Evolutionary conservation across 208 protist species (phyloP).

Genomic region (Acanthamoeba lenticulata): DNA sequence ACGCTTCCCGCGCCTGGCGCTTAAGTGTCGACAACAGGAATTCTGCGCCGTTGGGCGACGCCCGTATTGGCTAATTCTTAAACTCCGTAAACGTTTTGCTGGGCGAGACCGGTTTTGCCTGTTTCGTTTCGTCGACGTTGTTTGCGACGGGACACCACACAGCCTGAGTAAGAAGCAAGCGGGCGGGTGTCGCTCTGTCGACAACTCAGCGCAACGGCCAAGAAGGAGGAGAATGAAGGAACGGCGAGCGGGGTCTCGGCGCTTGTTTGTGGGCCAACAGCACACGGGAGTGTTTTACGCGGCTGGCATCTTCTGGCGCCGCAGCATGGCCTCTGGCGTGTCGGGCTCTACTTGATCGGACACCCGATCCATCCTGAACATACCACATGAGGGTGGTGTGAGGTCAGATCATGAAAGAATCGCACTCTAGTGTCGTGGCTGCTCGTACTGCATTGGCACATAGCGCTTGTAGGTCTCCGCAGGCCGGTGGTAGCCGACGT

Average conservation of each 20-base stretch:
- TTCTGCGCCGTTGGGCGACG: background rate
- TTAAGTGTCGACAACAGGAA: background rate
- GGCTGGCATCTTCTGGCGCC: background rate
- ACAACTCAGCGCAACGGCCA: no score
- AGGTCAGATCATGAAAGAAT: background rate
- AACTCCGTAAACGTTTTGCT: background rate
- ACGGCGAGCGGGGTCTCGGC: background rate
- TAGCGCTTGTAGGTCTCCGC: constrained; percentile 39
- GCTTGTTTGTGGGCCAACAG: no score
- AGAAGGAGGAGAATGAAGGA: background rate
- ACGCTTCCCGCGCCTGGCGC: background rate
- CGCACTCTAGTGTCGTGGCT: background rate
- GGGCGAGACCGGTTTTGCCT: background rate
- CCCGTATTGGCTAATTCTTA: background rate
- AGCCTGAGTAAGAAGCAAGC: no score
- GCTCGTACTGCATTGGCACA: background rate
- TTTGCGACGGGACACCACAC: no score
- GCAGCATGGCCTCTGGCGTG: background rate
- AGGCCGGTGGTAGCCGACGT: background rate
- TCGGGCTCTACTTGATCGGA: background rate
- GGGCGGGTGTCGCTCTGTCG: no score
- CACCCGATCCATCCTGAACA: background rate
- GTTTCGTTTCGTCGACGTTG: background rate
- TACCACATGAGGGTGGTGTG: background rate
- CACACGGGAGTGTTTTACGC: no score